These are phyloP conservation scores for Candida tetrigidarum DNA, from an alignment of 1,139 yeast species.

Conservation along the genomic window DNA sequence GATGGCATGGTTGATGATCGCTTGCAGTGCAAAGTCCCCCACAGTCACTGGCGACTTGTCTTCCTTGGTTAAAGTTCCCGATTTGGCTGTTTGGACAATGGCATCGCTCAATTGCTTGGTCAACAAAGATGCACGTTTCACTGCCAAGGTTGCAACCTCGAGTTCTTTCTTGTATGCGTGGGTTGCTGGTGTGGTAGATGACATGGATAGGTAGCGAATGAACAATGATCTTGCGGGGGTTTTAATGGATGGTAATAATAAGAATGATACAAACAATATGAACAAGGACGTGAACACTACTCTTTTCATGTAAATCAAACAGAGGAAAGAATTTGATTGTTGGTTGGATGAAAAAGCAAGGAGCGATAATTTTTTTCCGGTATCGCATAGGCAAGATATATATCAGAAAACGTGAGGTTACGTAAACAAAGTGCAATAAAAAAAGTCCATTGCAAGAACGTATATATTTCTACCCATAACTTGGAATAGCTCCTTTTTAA, in stretches of 20 bases:
- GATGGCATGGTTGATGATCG: slow-evolving; percentile 85
- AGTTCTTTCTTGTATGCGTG: slow-evolving; percentile 59
- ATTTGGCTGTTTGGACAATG: slow-evolving; percentile 58
- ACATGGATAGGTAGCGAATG: slow-evolving; percentile 3
- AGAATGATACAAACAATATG: slow-evolving; percentile 11
- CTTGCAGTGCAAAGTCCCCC: slow-evolving; percentile 97
- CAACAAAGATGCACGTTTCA: slow-evolving; percentile 79
- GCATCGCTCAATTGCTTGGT: slow-evolving; percentile 75
- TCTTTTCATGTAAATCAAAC: slow-evolving; percentile 4
- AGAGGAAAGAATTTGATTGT: not conserved
- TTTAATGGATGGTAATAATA: not conserved
- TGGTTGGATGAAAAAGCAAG: not conserved
- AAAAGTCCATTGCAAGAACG: not conserved
- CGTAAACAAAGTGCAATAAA: not conserved
- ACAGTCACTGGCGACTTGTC: slow-evolving; percentile 96
- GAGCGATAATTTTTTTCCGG: not conserved
- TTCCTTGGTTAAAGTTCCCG: slow-evolving; percentile 74
- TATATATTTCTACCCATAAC: not conserved
- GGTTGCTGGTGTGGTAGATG: slow-evolving; percentile 4
- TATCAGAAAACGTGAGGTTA: slow-evolving; percentile 7
- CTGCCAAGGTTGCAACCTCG: slow-evolving; percentile 84
- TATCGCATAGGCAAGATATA: no score
- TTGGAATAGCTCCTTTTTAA: not conserved
- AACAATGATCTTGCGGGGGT: not conserved
- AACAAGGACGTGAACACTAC: not conserved